Evolutionary conservation across 768 basidiomycete species (phyloP).

Genomic region (Kwoniella dejecticola): DNA sequence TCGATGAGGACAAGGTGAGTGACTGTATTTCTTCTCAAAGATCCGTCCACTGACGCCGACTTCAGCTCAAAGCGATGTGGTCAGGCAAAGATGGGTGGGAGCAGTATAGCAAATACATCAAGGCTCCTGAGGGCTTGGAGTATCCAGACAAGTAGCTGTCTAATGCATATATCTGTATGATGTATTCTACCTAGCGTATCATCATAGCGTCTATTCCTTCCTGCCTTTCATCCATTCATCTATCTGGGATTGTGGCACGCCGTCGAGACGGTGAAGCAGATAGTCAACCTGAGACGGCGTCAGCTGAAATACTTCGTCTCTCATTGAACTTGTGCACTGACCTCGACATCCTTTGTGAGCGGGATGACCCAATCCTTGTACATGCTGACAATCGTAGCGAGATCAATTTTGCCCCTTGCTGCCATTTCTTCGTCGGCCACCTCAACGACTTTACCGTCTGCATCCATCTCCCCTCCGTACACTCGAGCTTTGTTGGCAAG

Average conservation of each 20-base stretch:
- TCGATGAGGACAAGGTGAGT: constrained; percentile 45
- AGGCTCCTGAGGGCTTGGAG: constrained; percentile 29
- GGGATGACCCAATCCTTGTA: constrained; percentile 97
- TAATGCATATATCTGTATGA: neutral
- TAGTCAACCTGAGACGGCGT: constrained; percentile 76
- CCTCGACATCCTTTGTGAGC: constrained; percentile 97
- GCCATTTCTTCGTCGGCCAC: constrained; percentile 28
- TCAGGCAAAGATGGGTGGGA: constrained; percentile 29
- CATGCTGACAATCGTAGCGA: constrained; percentile 86
- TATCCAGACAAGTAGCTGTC: constrained; percentile 24
- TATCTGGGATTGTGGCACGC: constrained; percentile 76
- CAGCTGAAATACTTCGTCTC: neutral
- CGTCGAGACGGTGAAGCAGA: constrained; percentile 84
- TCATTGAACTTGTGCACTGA: constrained; percentile 51
- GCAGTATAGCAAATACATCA: constrained; percentile 28
- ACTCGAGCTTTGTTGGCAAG: constrained; percentile 78
- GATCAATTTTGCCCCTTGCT: constrained; percentile 72
- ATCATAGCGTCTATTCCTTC: neutral
- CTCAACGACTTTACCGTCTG: constrained; percentile 50
- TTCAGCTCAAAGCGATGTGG: constrained; percentile 34
- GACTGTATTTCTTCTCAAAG: neutral
- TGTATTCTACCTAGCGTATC: neutral
- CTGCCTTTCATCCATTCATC: constrained; percentile 61
- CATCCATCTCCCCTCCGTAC: constrained; percentile 78
- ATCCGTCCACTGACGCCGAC: neutral